Percentiles rank a stretch among this genome's conserved stretches.
These are phyloP conservation scores for Xylaria digitata DNA, from an alignment of 2,329 filamentous ascomycete genomes.

Conservation along the genomic window DNA sequence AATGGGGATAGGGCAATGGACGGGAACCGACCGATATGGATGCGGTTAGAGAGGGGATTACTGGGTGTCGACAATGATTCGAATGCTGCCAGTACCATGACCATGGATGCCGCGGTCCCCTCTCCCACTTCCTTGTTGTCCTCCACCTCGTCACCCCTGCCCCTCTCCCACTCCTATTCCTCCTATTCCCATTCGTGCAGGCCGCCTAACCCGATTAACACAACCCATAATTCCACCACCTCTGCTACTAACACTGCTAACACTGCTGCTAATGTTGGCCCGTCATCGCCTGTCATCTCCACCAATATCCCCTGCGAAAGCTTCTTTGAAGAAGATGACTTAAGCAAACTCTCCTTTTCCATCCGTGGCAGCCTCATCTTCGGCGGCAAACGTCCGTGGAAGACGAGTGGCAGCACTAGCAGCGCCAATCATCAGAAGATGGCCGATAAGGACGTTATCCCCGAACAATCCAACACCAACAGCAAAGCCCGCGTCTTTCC, in stretches of 20 bases:
- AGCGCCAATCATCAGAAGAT: constrained; percentile 38
- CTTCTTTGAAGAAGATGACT: constrained; percentile 68
- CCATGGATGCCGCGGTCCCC: background rate
- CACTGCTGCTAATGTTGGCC: constrained; percentile 44
- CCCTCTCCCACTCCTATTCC: constrained; percentile 21
- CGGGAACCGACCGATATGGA: constrained; percentile 3
- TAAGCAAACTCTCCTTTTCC: constrained; percentile 68
- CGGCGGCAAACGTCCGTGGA: constrained; percentile 57
- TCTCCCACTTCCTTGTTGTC: constrained; percentile 16
- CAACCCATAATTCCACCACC: constrained; percentile 18
- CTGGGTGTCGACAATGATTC: constrained; percentile 7
- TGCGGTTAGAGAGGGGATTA: background rate
- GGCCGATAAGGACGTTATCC: constrained; percentile 43
- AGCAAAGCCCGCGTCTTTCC: constrained; percentile 46
- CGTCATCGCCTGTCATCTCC: constrained; percentile 63
- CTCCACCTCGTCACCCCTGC: constrained; percentile 34
- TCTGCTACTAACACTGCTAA: constrained; percentile 2
- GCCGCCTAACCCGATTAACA: constrained; percentile 36
- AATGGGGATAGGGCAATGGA: background rate
- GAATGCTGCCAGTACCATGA: background rate
- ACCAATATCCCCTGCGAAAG: constrained; percentile 67
- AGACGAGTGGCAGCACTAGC: constrained; percentile 37
- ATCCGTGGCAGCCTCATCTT: constrained; percentile 73
- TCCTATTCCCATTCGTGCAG: constrained; percentile 29
- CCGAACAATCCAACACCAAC: constrained; percentile 30